Evolutionary conservation across 2,329 filamentous ascomycete genomes (phyloP), one percentile per base, ranked within the genome.

Genomic region (Davidsoniella eucalypti): DNA sequence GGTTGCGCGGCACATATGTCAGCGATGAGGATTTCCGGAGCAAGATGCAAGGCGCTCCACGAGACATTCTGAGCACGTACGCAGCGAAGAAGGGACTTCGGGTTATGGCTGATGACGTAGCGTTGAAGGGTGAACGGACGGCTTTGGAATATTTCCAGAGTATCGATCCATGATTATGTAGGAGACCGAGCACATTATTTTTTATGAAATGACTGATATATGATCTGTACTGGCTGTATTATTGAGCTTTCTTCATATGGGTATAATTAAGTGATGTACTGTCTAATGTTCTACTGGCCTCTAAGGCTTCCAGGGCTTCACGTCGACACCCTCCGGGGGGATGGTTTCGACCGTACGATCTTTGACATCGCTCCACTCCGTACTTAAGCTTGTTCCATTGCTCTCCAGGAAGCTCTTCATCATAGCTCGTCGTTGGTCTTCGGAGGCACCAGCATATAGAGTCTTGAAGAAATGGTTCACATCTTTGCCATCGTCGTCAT

Each of bases 391-490:
- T 0, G 92, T 98, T 4, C 92, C 92, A 57, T 93, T 92, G 64
- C 88, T 95, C 70, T 98, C 90, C 12, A 79, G 73, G 60, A 86
- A 96, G 61, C 86, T 94, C 76, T 98, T 98, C 78, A 93, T 86
- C 92, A 98, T 98, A 7, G 92, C 92, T 2, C 87, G 78, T 61
- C 80, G 79, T 52, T 86, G 85, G 58, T 98, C 90, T 0, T 81
- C 77, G 45, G 82, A 79, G 0, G 86, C 80, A 36, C 69, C 71
- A 55, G 82, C 78, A 67, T 90, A 96, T 1, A 98, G 70, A 59
- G 83, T 80, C 71, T 93, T 92, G 71, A 98, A 98, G 67, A 95
- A 96, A 9, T 64, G 61, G 58, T 93, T 83, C 7, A 87, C 78
- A 25, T 82, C 76, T 16, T 37, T 39, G 9, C 38, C 47, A 53